Percentiles rank a stretch among this genome's conserved stretches.
These are phyloP conservation scores for Mesembryanthemum crystallinum DNA, from an alignment of 148 eudicot species.

Conservation along the genomic window DNA sequence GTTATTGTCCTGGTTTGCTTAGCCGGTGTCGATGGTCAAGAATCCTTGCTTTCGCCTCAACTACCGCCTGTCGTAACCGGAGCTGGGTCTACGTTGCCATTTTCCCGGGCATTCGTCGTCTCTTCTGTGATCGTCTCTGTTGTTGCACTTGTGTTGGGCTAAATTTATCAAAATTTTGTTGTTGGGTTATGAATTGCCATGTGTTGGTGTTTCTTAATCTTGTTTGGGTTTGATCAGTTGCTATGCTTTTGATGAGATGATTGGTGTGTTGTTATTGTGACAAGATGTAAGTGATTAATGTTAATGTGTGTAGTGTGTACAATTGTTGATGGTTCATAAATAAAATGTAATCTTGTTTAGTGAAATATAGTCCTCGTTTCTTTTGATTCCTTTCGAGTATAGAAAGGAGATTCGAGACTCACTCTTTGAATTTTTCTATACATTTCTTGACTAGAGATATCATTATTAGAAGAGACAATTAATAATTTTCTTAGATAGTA, in stretches of 20 bases:
- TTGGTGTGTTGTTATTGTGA: background rate
- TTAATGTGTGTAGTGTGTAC: background rate
- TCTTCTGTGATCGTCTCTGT: slow-evolving; percentile 12
- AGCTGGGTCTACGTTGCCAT: slow-evolving; percentile 16
- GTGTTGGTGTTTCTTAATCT: background rate
- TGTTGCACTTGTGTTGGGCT: slow-evolving; percentile 7
- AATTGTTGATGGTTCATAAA: background rate
- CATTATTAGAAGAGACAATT: too few relatives aligned
- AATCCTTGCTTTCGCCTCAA: slow-evolving; percentile 15
- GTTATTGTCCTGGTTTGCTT: slow-evolving; percentile 4
- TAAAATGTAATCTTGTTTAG: background rate
- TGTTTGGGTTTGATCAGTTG: background rate
- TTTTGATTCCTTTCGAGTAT: too few relatives aligned
- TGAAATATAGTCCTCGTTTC: too few relatives aligned
- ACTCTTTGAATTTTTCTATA: too few relatives aligned
- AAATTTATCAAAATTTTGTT: background rate
- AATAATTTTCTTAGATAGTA: too few relatives aligned
- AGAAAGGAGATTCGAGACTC: too few relatives aligned
- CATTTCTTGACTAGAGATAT: too few relatives aligned
- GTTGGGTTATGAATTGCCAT: background rate
- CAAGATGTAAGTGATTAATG: background rate
- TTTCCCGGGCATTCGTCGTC: slow-evolving; percentile 9
- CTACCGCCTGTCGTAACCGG: slow-evolving; percentile 7
- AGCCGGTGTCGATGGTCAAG: slow-evolving; percentile 17
- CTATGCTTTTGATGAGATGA: background rate